Evolutionary conservation across 768 basidiomycete species (phyloP).

Genomic region (Pilatotrama ljubarskyi): DNA sequence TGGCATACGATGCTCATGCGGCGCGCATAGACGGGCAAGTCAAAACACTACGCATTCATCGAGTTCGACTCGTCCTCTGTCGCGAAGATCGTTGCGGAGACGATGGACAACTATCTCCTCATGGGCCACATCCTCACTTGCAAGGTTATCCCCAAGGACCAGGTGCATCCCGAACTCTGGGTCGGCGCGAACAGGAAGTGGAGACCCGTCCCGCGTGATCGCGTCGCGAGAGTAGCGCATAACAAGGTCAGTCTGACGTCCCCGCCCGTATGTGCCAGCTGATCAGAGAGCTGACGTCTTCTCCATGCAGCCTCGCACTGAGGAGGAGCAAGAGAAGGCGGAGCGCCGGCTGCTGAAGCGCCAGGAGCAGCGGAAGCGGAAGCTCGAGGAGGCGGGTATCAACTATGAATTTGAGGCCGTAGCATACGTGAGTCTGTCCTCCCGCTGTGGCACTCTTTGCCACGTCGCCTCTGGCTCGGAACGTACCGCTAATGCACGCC

Average conservation of each 20-base stretch:
- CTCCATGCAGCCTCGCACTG: conserved; percentile 62
- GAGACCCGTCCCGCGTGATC: conserved; percentile 71
- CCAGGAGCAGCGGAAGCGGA: conserved; percentile 74
- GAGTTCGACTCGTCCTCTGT: conserved; percentile 90
- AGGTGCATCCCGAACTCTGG: conserved; percentile 94
- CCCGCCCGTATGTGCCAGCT: background rate
- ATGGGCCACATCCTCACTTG: conserved; percentile 93
- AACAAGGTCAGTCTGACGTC: conserved; percentile 63
- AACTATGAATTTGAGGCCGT: conserved; percentile 82
- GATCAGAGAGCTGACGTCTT: background rate
- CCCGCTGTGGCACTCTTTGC: background rate
- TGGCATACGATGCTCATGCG: background rate
- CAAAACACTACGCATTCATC: conserved; percentile 96
- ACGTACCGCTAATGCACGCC: background rate
- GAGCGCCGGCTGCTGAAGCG: conserved; percentile 71
- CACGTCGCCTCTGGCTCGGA: background rate
- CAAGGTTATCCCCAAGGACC: conserved; percentile 83
- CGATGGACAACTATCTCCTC: conserved; percentile 98
- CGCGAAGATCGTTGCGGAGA: conserved; percentile 94
- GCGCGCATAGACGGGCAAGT: conserved; percentile 77
- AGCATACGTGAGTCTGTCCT: conserved; percentile 67
- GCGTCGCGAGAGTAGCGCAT: conserved; percentile 69
- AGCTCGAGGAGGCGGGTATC: conserved; percentile 80
- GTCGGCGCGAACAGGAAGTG: conserved; percentile 95
- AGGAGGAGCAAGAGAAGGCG: conserved; percentile 63